Percentiles rank a stretch among this genome's conserved stretches.
These are phyloP conservation scores for Tuber umbilicatum DNA, from an alignment of 495 filamentous ascomycete species.

Conservation along the genomic window DNA sequence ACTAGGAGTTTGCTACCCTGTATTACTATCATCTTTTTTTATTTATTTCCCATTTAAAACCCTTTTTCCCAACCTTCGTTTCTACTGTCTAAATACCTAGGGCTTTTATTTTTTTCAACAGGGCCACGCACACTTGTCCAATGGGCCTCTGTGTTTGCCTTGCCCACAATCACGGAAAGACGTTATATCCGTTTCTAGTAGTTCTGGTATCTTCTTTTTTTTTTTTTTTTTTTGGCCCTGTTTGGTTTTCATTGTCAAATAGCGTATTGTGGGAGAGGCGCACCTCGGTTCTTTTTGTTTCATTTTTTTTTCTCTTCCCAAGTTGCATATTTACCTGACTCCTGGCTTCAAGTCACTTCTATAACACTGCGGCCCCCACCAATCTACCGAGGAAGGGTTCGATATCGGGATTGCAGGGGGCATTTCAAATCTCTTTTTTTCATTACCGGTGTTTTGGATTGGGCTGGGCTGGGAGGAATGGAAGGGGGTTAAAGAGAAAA, in stretches of 20 bases:
- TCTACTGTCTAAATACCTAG: conserved; percentile 41
- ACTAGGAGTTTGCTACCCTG: conserved; percentile 38
- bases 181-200: neutral
- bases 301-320: neutral
- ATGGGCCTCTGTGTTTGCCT: neutral
- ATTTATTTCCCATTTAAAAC: neutral
- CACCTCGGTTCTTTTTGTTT: neutral
- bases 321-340: neutral
- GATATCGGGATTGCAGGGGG: neutral
- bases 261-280: conserved; percentile 5
- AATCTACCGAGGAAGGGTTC: neutral
- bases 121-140: neutral
- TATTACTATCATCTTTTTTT: conserved; percentile 24
- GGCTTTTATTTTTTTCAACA: conserved; percentile 18
- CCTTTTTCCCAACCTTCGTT: conserved; percentile 30
- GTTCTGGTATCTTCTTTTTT: conserved; percentile 1
- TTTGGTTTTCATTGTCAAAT: neutral
- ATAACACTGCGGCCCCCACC: neutral
- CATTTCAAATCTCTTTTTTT: neutral
- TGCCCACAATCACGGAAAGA: neutral
- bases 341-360: neutral
- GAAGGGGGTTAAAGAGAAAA: neutral
- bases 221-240: neutral
- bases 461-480: neutral
- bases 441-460: conserved; percentile 4